A percentile compares a stretch with the other conserved stretches of the same genome.
phyloP scores from a whole-genome alignment of 129 eudicot species.

The Glebionis coronaria region DNA sequence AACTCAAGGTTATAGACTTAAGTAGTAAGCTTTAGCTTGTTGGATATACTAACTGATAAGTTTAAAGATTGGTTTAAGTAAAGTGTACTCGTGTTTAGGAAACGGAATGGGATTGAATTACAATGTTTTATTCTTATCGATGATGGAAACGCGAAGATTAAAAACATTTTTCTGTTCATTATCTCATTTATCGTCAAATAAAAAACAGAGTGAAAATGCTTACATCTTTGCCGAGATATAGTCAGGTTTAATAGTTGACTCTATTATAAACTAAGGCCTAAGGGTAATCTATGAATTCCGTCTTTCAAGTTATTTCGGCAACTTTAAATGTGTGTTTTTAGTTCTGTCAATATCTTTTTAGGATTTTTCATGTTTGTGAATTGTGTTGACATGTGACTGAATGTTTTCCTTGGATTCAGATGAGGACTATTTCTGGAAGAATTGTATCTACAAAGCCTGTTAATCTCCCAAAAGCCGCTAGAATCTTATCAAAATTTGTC shows the following conservation, averaged over 20 bases:
- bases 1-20: not conserved
- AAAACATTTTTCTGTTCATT: not conserved
- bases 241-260: not conserved
- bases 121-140: not conserved
- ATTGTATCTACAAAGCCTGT: slow-evolving; percentile 41
- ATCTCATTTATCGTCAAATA: not conserved
- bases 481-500: slow-evolving; percentile 38
- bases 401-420: slow-evolving; percentile 21
- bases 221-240: not conserved
- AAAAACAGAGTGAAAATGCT: not conserved
- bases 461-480: slow-evolving; percentile 50
- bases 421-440: slow-evolving; percentile 50
- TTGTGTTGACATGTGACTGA: not conserved
- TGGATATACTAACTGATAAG: not conserved
- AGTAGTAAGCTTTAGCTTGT: not conserved
- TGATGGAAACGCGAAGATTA: not conserved
- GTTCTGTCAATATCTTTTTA: not conserved
- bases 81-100: not conserved
- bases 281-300: not conserved
- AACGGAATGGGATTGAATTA: too few relatives aligned
- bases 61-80: not conserved
- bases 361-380: not conserved
- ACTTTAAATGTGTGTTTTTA: not conserved
- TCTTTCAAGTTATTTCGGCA: not conserved
- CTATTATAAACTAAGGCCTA: not conserved